Evolutionary conservation across 495 filamentous ascomycete species (phyloP), one percentile per base, ranked within the genome.

Genomic region (Penicillium roqueforti): DNA sequence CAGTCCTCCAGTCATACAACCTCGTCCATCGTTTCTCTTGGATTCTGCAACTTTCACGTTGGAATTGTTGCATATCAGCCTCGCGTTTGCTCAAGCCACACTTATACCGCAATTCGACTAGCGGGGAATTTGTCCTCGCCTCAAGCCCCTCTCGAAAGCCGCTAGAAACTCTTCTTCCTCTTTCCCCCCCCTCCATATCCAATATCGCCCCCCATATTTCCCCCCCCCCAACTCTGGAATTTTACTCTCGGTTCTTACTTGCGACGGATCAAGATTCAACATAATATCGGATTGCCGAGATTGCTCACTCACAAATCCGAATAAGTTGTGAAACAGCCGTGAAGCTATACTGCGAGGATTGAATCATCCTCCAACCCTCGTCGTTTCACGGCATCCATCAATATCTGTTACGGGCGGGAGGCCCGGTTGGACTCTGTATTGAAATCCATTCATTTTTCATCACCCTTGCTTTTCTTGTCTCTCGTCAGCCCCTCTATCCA

Each of bases 401-500:
- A 43, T 32, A 44, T 44, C 26, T 42, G 49, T 52, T 16, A 52
- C 50, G 53, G 53, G 53, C 53, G 26, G 44, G 45, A 55, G 34
- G 53, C 44, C 53, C 53, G 44, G 45, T 11, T 51, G 38, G 28
- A 25, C 14, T 42, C 20, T 52, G 19, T 19, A 32, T 44, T 42
- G 28, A 32, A 44, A 18, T 28, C 40, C 39, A 29, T 46, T 28
- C 28, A 41, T 10, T 34, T 22, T 28, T 26, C 9, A 23, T 25
- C 51, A 43, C 26, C 18, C 29, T 23, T 19, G 9, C 28, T 31
- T 31, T 9, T 40, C 48, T 37, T 6, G 13, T 4, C 37, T 9
- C 14, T 51, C 16, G 3, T 6, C 37, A 18, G 23, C 7, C 9
- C 14, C 13, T 18, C 29, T 40, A 8, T 25, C 6, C 1, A 18